Evolutionary conservation across 139 green algal species (phyloP), one percentile per base, ranked within the genome.

Genomic region (Chlamydomonas eustigma): DNA sequence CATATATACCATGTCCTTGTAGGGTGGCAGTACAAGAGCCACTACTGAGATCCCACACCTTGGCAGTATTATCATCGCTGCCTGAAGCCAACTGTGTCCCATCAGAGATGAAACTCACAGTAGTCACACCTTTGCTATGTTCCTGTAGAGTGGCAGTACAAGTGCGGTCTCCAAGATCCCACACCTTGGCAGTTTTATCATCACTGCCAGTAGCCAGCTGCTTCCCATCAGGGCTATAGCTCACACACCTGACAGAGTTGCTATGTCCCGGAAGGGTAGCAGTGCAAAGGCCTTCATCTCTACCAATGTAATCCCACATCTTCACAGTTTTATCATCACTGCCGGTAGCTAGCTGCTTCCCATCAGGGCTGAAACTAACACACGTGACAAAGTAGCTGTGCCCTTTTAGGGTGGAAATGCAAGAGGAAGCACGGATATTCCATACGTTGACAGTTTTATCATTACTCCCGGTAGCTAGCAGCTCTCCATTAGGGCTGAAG

Each of bases 171-270:
- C 24, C 63, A 22, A 70, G 63, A 28, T 70, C 63, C 63, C 63
- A 70, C 44, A 58, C 12, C 44, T 58, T 12, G 12, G 18, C 44
- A 18, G 18, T 18, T 18, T 90, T 88, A 78, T 96, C 91, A 34
- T 95, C 83, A 12, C 80, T 87, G 33, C 91, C 87, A 64, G 75
- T 88, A 12, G 63, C 63, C 63, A 70, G n/a, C 28, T n/a, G n/a
- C n/a, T n/a, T n/a, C n/a, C n/a, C n/a, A n/a, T n/a, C n/a, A n/a
- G n/a, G 25, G 63, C 63, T 28, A 28, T 37, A 70, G 6, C 24
- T 28, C 63, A 70, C 63, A 28, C 63, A 37, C n/a, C n/a, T 8
- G 6, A 70, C 18, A 22, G 24, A 6, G 30, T 28, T 28, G 12
- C 12, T 58, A n/a, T n/a, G n/a, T 24, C 8, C 58, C 25, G 25